Evolutionary conservation across 2,329 filamentous ascomycete genomes (phyloP).

Genomic region (Cryphonectria radicalis): DNA sequence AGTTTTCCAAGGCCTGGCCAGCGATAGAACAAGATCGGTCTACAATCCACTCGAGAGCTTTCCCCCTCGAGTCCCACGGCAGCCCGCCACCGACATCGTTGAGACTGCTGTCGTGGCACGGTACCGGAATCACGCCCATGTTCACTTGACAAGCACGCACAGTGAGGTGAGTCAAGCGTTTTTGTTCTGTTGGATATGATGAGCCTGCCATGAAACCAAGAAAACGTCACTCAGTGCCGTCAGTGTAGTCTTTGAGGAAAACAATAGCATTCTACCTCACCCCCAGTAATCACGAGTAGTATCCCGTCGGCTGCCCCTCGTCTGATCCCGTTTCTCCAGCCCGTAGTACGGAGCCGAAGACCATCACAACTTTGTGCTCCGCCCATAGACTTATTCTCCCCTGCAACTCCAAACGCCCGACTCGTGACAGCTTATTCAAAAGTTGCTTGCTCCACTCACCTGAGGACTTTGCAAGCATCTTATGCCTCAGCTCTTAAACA

Average conservation of each 20-base stretch:
- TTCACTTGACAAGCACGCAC: constrained; percentile 9
- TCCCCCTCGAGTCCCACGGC: constrained; percentile 19
- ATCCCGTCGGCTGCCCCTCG: constrained; percentile 17
- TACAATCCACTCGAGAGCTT: constrained; percentile 14
- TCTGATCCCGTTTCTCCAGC: constrained; percentile 20
- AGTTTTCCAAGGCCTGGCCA: constrained; percentile 14
- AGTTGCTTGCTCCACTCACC: neutral
- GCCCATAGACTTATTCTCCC: neutral
- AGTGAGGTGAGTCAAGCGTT: neutral
- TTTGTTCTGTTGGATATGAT: neutral
- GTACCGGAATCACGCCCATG: constrained; percentile 6
- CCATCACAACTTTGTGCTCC: constrained; percentile 1
- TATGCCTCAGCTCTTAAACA: neutral
- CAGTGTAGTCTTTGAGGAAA: neutral
- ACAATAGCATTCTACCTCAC: neutral
- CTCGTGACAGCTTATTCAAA: neutral
- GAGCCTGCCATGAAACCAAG: constrained; percentile 13
- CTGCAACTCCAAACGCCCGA: neutral
- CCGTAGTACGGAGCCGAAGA: constrained; percentile 5
- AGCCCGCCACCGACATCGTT: constrained; percentile 12
- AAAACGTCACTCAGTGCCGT: constrained; percentile 18
- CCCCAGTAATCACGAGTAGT: neutral
- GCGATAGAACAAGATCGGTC: neutral
- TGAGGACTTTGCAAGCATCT: neutral
- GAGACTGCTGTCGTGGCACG: constrained; percentile 22